These are phyloP conservation scores for Monosporascus sp. DNA, from an alignment of 2,329 filamentous ascomycete genomes.

Conservation along the genomic window DNA sequence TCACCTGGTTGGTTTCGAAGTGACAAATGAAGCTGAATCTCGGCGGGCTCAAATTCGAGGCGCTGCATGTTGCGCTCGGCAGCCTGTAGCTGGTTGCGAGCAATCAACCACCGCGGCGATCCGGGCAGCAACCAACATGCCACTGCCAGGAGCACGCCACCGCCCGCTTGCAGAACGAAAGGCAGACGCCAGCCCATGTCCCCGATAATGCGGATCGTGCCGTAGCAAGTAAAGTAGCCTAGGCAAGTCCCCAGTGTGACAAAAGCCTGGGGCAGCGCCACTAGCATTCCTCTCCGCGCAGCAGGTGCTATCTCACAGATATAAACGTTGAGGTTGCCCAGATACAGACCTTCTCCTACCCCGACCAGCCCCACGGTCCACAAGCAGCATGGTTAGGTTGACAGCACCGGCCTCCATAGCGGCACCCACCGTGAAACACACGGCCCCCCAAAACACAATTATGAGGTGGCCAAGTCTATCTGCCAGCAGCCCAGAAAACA, in stretches of 20 bases:
- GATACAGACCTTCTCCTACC: constrained; percentile 49
- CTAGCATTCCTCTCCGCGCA: constrained; percentile 39
- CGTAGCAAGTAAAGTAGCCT: constrained; percentile 55
- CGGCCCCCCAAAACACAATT: constrained; percentile 38
- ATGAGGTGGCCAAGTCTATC: too few relatives aligned
- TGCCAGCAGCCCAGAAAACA: too few relatives aligned
- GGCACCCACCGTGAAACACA: constrained; percentile 45
- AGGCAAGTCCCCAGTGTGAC: constrained; percentile 41
- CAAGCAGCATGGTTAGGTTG: constrained; percentile 44
- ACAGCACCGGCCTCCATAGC: constrained; percentile 42
- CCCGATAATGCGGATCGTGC: constrained; percentile 37
- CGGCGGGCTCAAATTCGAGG: too few relatives aligned
- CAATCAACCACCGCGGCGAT: constrained; percentile 47
- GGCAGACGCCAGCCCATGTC: constrained; percentile 50
- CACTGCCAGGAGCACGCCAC: constrained; percentile 32
- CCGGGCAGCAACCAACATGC: constrained; percentile 38
- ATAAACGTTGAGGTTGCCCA: constrained; percentile 48
- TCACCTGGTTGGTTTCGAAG: too few relatives aligned
- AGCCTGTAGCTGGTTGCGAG: too few relatives aligned
- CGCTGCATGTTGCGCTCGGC: too few relatives aligned
- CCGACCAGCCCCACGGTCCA: constrained; percentile 48
- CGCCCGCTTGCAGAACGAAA: constrained; percentile 38
- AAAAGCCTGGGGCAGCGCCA: constrained; percentile 45
- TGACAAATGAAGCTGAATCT: too few relatives aligned
- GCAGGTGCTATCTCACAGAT: constrained; percentile 54